Percentiles rank a stretch among this genome's conserved stretches.
phyloP scores from a whole-genome alignment of 306 rosid genomes.

The Castanea crenata region DNA sequence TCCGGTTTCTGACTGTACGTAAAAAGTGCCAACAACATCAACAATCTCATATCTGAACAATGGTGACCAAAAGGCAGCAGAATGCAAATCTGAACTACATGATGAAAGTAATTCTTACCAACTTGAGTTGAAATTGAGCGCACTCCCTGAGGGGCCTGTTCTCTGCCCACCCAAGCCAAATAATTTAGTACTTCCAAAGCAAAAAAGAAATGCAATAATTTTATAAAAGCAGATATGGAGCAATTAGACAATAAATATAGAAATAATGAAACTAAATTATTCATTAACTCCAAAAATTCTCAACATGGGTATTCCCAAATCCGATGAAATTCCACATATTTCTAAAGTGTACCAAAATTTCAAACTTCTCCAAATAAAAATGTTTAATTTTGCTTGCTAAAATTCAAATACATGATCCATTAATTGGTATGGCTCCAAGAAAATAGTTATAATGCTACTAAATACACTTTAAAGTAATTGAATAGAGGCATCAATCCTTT shows the following conservation, averaged over 20 bases:
- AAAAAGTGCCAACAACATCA: constrained; percentile 15
- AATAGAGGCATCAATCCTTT: not conserved
- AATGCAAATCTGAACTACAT: not conserved
- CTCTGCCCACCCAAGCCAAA: constrained; percentile 49
- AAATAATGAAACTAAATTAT: not conserved
- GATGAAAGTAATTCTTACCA: constrained; percentile 46
- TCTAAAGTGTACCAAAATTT: not conserved
- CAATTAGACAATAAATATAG: not conserved
- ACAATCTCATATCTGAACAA: not conserved
- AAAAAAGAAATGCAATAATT: not conserved
- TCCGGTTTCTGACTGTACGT: constrained; percentile 73
- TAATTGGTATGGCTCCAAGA: not conserved
- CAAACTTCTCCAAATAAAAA: not conserved
- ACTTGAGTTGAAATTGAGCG: constrained; percentile 94
- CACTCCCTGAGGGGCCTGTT: constrained; percentile 58
- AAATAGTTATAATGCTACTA: not conserved
- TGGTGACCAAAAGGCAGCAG: not conserved
- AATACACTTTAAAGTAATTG: not conserved
- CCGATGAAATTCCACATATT: not conserved
- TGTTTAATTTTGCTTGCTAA: not conserved
- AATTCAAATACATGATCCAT: not conserved
- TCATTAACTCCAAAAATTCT: not conserved
- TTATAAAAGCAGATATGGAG: not conserved
- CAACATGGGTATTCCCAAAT: not conserved
- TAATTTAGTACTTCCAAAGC: not conserved